These are phyloP conservation scores for Calonectria leucothoes DNA, from an alignment of 2,329 filamentous ascomycete genomes.

Conservation along the genomic window DNA sequence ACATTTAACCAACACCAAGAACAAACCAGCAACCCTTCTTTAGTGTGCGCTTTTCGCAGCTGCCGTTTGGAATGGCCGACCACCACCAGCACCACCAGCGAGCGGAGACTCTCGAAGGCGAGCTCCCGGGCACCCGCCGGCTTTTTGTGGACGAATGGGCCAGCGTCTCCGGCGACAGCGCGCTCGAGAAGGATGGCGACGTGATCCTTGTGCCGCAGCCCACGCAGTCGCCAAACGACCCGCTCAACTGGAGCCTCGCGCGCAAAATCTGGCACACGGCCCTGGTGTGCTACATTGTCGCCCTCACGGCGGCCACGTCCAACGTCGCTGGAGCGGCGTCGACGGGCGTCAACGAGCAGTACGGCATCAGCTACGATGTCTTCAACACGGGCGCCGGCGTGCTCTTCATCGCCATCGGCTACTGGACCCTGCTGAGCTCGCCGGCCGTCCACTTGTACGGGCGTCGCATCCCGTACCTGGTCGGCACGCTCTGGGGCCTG, in stretches of 20 bases:
- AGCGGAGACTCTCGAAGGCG: slow-evolving; percentile 34
- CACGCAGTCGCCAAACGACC: slow-evolving; percentile 63
- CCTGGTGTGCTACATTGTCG: slow-evolving; percentile 65
- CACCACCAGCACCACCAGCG: slow-evolving; percentile 23
- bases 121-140: slow-evolving; percentile 45
- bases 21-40: background rate
- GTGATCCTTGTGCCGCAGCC: slow-evolving; percentile 65
- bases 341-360: slow-evolving; percentile 60
- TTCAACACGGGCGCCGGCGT: slow-evolving; percentile 69
- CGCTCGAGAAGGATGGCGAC: slow-evolving; percentile 50
- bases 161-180: slow-evolving; percentile 39
- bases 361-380: slow-evolving; percentile 61
- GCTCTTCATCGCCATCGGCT: slow-evolving; percentile 66
- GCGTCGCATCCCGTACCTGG: slow-evolving; percentile 64
- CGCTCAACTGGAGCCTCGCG: slow-evolving; percentile 60
- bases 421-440: slow-evolving; percentile 64
- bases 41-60: too few species aligned
- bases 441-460: slow-evolving; percentile 66
- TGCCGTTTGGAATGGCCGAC: slow-evolving; percentile 32
- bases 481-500: slow-evolving; percentile 61
- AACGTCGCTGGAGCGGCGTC: slow-evolving; percentile 66
- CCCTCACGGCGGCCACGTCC: slow-evolving; percentile 65
- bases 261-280: slow-evolving; percentile 63
- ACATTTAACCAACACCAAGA: background rate
- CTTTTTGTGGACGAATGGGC: slow-evolving; percentile 42